A percentile compares a stretch with the other conserved stretches of the same genome.
phyloP scores from a whole-genome alignment of 2,329 filamentous ascomycete species.

The Helminthosporium solani region DNA sequence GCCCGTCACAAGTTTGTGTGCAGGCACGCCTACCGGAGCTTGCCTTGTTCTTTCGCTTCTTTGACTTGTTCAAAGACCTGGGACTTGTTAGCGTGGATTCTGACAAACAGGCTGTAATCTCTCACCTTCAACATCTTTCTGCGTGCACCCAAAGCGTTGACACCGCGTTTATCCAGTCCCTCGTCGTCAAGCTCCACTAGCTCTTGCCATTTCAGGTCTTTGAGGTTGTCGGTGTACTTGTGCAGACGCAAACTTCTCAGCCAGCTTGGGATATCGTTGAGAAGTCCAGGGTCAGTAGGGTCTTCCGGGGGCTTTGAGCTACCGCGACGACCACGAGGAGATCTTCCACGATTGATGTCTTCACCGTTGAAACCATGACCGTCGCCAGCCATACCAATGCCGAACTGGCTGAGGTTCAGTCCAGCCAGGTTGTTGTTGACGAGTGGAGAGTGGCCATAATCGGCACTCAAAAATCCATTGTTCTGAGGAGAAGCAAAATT shows the following conservation, averaged over 20 bases:
- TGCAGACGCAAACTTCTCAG: conserved; percentile 90
- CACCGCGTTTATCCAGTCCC: conserved; percentile 85
- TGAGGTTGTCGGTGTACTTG: conserved; percentile 98
- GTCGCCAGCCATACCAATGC: conserved; percentile 50
- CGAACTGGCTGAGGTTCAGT: conserved; percentile 71
- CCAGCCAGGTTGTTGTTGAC: conserved; percentile 71
- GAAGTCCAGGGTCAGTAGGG: conserved; percentile 82
- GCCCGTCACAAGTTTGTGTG: neutral
- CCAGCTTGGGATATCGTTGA: conserved; percentile 96
- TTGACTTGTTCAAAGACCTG: conserved; percentile 93
- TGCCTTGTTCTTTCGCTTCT: conserved; percentile 54
- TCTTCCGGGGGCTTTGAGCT: conserved; percentile 98
- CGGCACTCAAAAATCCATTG: conserved; percentile 90
- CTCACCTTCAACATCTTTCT: conserved; percentile 95
- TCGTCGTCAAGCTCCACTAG: conserved; percentile 90
- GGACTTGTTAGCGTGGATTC: conserved; percentile 30
- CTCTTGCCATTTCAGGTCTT: conserved; percentile 96
- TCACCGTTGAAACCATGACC: conserved; percentile 75
- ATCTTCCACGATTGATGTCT: conserved; percentile 85
- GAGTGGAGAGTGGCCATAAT: conserved; percentile 71
- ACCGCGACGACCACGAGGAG: conserved; percentile 85
- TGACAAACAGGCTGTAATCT: neutral
- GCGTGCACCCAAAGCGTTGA: conserved; percentile 90
- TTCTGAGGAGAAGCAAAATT: conserved; percentile 86
- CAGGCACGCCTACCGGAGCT: conserved; percentile 31